These are phyloP conservation scores for Globisporangium barbulae DNA, from an alignment of 352 stramenopile genomes.

Conservation along the genomic window DNA sequence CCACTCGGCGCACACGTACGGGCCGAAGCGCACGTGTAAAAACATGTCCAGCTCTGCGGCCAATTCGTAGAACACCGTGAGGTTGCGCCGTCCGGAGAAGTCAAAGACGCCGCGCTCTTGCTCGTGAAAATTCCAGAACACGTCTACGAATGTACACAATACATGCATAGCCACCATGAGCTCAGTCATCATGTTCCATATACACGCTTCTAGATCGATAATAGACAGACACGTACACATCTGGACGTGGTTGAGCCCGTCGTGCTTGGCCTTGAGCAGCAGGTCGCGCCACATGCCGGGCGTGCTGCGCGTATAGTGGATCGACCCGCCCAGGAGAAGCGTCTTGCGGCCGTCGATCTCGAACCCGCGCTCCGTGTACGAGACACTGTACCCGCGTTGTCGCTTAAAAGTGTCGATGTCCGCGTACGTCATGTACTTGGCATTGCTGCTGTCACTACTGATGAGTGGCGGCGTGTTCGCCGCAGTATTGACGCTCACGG, in stretches of 20 bases:
- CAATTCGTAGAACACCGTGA: conserved; percentile 62
- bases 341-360: conserved; percentile 51
- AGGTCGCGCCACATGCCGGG: conserved; percentile 50
- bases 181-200: not conserved
- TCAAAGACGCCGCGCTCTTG: conserved; percentile 49
- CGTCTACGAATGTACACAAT: conserved; percentile 37
- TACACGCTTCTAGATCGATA: not conserved
- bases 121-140: conserved; percentile 76
- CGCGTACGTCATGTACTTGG: conserved; percentile 57
- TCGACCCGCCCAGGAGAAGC: conserved; percentile 63
- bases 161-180: not conserved
- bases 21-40: conserved; percentile 63
- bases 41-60: conserved; percentile 56
- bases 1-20: conserved; percentile 70
- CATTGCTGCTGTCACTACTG: not conserved
- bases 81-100: conserved; percentile 41
- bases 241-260: conserved; percentile 72
- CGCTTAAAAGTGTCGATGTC: conserved; percentile 41
- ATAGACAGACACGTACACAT: conserved; percentile 41
- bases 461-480: not conserved
- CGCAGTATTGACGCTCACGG: not conserved
- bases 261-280: conserved; percentile 58
- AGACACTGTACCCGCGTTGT: conserved; percentile 44
- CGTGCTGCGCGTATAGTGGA: conserved; percentile 60
- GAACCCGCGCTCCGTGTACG: conserved; percentile 49